phyloP scores from a whole-genome alignment of 148 eudicot genomes.

The Mesembryanthemum crystallinum region DNA sequence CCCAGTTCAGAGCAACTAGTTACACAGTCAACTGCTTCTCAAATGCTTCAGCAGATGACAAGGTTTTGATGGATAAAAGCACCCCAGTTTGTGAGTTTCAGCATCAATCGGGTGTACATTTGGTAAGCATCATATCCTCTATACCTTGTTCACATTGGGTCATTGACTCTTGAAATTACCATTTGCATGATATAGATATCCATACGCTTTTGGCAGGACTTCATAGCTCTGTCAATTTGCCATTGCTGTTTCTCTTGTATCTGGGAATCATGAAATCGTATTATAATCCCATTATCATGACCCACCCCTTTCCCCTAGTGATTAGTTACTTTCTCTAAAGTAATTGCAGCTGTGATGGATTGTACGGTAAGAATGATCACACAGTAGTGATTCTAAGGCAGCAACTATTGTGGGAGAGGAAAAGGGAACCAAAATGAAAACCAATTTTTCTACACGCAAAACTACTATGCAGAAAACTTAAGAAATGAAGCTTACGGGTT shows the following conservation, averaged over 20 bases:
- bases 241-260: neutral
- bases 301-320: too few relatives aligned
- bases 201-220: neutral
- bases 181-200: neutral
- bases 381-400: too few relatives aligned
- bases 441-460: too few relatives aligned
- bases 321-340: too few relatives aligned
- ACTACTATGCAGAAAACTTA: too few relatives aligned
- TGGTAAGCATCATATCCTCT: slow-evolving; percentile 29
- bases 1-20: slow-evolving; percentile 72
- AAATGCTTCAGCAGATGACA: slow-evolving; percentile 62
- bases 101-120: slow-evolving; percentile 29
- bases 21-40: slow-evolving; percentile 55
- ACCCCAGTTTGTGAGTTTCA: slow-evolving; percentile 12
- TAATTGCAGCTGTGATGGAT: too few relatives aligned
- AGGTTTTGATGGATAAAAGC: slow-evolving; percentile 46
- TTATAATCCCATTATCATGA: too few relatives aligned
- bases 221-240: neutral
- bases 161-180: neutral
- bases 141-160: slow-evolving; percentile 2
- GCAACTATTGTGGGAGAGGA: too few relatives aligned
- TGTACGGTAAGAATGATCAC: too few relatives aligned
- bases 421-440: too few relatives aligned
- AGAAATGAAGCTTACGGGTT: too few relatives aligned
- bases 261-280: too few relatives aligned